phyloP scores from a whole-genome alignment of 1,284 basidiomycete species.

The Wallemia hederae region DNA sequence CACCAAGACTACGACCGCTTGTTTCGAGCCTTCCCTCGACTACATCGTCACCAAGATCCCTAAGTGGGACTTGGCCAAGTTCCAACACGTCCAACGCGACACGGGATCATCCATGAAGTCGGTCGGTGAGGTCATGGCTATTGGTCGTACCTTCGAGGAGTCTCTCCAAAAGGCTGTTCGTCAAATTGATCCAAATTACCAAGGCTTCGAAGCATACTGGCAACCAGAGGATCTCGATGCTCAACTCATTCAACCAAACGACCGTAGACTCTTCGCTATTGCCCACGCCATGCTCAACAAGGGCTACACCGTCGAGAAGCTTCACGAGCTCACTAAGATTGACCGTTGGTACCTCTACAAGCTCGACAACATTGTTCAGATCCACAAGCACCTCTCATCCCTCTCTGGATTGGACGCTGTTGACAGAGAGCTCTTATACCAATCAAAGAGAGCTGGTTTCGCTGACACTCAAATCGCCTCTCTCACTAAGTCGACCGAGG shows the following conservation, averaged over 20 bases:
- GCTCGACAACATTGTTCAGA: conserved; percentile 83
- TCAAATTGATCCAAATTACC: conserved; percentile 66
- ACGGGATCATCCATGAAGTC: conserved; percentile 97
- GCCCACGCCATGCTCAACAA: conserved; percentile 91
- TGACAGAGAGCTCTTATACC: conserved; percentile 36
- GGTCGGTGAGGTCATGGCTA: conserved; percentile 98
- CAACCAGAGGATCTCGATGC: conserved; percentile 55
- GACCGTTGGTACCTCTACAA: conserved; percentile 99
- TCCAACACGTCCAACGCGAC: conserved; percentile 78
- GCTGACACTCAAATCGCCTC: conserved; percentile 75
- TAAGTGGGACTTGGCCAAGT: conserved; percentile 98
- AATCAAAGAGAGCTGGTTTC: conserved; percentile 77
- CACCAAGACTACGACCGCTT: conserved; percentile 95
- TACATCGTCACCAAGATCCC: conserved; percentile 99
- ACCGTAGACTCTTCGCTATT: conserved; percentile 83
- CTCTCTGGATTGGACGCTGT: conserved; percentile 33
- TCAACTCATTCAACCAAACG: conserved; percentile 43
- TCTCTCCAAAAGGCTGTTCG: conserved; percentile 94
- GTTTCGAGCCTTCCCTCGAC: conserved; percentile 97
- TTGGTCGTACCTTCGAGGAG: conserved; percentile 96
- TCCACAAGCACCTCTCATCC: conserved; percentile 38
- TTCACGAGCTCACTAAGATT: conserved; percentile 89
- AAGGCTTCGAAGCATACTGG: conserved; percentile 29
- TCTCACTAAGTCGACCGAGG: conserved; percentile 37
- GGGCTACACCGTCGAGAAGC: conserved; percentile 59